Evolutionary conservation across 2,329 filamentous ascomycete genomes (phyloP).

Genomic region (Phaeomoniella chlamydospora): DNA sequence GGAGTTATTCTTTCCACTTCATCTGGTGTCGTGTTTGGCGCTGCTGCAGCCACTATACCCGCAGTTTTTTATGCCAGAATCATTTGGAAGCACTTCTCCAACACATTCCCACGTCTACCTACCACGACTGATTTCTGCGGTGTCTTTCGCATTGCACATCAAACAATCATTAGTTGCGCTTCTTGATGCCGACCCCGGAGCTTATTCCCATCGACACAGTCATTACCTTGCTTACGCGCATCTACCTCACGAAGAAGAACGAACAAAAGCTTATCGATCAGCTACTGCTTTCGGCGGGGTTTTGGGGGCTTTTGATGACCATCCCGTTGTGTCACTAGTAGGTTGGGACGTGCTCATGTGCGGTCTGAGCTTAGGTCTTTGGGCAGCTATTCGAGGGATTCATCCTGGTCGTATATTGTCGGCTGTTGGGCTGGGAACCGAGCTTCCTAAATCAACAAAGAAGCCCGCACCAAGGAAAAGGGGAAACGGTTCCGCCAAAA

Average conservation of each 20-base stretch:
- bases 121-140: background rate
- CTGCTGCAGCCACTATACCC: background rate
- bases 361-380: background rate
- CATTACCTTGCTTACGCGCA: background rate
- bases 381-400: constrained; percentile 1
- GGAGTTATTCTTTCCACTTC: background rate
- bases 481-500: background rate
- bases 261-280: background rate
- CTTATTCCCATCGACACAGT: background rate
- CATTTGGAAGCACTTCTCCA: background rate
- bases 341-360: constrained; percentile 1
- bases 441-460: background rate
- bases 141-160: background rate
- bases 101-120: background rate
- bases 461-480: background rate
- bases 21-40: background rate
- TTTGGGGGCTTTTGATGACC: background rate
- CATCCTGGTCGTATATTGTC: background rate
- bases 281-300: background rate
- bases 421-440: background rate
- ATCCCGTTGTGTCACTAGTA: background rate
- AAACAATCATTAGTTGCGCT: background rate
- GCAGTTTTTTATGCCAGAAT: background rate
- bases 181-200: background rate
- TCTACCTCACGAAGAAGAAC: background rate